A percentile compares a stretch with the other conserved stretches of the same genome.
Evolutionary conservation across 139 green algal genomes (phyloP).

Genomic region (Mesotaenium endlicherianum): DNA sequence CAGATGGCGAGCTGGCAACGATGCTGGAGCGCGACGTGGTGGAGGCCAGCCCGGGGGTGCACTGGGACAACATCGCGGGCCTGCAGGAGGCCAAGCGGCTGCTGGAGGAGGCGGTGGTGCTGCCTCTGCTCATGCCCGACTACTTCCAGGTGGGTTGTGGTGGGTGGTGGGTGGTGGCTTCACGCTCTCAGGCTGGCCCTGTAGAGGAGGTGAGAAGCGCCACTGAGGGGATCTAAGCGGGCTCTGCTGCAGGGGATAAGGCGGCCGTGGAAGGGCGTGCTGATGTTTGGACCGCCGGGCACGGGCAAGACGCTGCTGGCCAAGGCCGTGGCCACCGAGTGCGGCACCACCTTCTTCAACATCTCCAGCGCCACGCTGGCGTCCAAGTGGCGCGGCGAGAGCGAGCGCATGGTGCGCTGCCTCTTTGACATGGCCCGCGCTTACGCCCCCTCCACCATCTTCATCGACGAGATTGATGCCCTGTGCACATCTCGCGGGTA

Average conservation of each 20-base stretch:
- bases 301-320: conserved; percentile 93
- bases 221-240: too few relatives aligned
- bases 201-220: not conserved
- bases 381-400: conserved; percentile 83
- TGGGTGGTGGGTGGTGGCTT: too few relatives aligned
- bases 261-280: conserved; percentile 86
- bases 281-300: conserved; percentile 91
- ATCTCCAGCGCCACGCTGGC: conserved; percentile 85
- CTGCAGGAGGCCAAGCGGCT: conserved; percentile 83
- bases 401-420: conserved; percentile 78
- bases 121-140: conserved; percentile 82
- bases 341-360: conserved; percentile 92
- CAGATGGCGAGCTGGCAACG: conserved; percentile 71
- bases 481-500: conserved; percentile 77
- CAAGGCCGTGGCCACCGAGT: conserved; percentile 85
- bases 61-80: conserved; percentile 76
- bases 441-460: conserved; percentile 77
- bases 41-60: conserved; percentile 67
- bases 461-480: conserved; percentile 92
- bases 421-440: conserved; percentile 84
- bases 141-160: conserved; percentile 70
- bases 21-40: conserved; percentile 80
- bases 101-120: conserved; percentile 84
- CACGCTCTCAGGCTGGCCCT: too few relatives aligned
- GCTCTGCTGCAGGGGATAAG: conserved; percentile 72